These are phyloP conservation scores for Neurospora sp. DNA, from an alignment of 495 filamentous ascomycete genomes.

Conservation along the genomic window DNA sequence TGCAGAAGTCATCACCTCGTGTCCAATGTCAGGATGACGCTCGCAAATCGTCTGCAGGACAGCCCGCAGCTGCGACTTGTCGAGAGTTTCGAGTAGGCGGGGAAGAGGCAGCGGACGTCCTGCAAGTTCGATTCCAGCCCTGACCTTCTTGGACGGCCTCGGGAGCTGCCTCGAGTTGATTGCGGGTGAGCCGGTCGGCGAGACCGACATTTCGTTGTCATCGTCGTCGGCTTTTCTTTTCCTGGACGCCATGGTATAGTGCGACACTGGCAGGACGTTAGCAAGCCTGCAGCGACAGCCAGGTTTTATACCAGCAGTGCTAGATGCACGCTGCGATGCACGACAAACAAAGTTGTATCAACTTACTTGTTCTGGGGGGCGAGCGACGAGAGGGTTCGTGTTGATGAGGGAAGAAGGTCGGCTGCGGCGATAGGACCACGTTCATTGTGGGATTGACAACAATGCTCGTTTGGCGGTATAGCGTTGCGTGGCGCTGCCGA, in stretches of 20 bases:
- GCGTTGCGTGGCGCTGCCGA: slow-evolving; percentile 1
- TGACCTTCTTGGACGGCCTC: slow-evolving; percentile 49
- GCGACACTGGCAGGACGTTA: slow-evolving; percentile 39
- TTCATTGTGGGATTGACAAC: slow-evolving; percentile 32
- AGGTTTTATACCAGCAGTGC: neutral
- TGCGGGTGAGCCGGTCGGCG: slow-evolving; percentile 70
- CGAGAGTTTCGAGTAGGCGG: slow-evolving; percentile 82
- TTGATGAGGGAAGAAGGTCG: slow-evolving; percentile 67
- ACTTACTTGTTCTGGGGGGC: slow-evolving; percentile 60
- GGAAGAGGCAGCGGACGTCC: slow-evolving; percentile 74
- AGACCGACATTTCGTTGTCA: slow-evolving; percentile 79
- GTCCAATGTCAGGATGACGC: slow-evolving; percentile 68
- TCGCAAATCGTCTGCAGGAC: slow-evolving; percentile 83
- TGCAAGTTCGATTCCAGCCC: slow-evolving; percentile 52
- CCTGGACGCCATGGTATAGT: slow-evolving; percentile 43
- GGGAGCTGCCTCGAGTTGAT: slow-evolving; percentile 50
- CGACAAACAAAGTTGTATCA: slow-evolving; percentile 3
- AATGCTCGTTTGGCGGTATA: slow-evolving; percentile 1
- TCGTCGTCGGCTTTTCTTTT: slow-evolving; percentile 91
- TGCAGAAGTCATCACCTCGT: slow-evolving; percentile 75
- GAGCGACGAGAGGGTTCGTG: slow-evolving; percentile 62
- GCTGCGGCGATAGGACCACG: slow-evolving; percentile 41
- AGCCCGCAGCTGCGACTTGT: slow-evolving; percentile 66
- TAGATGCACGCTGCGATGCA: neutral
- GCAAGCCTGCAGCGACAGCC: slow-evolving; percentile 1